phyloP scores from a whole-genome alignment of 2,329 filamentous ascomycete genomes.

The Teratosphaeriaceae sp. region DNA sequence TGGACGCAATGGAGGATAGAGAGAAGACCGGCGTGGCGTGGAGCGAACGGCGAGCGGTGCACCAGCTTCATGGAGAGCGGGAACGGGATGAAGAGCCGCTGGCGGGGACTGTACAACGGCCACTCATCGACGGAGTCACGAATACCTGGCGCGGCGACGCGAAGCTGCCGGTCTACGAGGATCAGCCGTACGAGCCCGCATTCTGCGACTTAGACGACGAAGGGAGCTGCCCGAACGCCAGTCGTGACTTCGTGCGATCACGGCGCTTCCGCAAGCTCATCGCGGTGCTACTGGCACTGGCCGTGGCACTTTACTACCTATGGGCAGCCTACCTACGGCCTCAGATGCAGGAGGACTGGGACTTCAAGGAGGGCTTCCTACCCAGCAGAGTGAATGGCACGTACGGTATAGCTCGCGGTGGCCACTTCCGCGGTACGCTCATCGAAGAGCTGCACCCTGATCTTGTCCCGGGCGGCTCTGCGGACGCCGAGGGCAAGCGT shows the following conservation, averaged over 20 bases:
- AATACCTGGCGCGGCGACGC: constrained; percentile 11
- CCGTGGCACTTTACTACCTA: constrained; percentile 25
- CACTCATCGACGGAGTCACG: constrained; percentile 10
- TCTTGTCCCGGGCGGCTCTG: constrained; percentile 26
- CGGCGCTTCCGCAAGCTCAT: constrained; percentile 26
- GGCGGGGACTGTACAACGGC: not conserved
- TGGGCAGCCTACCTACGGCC: constrained; percentile 35
- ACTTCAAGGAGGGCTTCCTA: constrained; percentile 30
- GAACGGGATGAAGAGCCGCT: not conserved
- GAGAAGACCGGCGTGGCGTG: too few species aligned
- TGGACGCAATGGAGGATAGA: too few species aligned
- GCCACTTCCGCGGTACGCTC: constrained; percentile 25
- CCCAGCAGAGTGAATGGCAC: constrained; percentile 17
- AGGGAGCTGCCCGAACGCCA: constrained; percentile 18
- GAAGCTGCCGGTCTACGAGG: constrained; percentile 7
- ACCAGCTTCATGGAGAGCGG: not conserved
- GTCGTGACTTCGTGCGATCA: constrained; percentile 11
- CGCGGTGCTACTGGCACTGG: constrained; percentile 25
- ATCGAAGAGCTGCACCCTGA: constrained; percentile 43
- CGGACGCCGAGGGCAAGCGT: constrained; percentile 35
- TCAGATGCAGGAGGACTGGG: constrained; percentile 27
- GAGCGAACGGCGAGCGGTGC: too few species aligned
- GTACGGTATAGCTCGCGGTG: constrained; percentile 24
- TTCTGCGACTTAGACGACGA: constrained; percentile 32
- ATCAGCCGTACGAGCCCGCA: constrained; percentile 12